Evolutionary conservation across 2,329 filamentous ascomycete genomes (phyloP).

Genomic region (Zasmidium citrigriseum): DNA sequence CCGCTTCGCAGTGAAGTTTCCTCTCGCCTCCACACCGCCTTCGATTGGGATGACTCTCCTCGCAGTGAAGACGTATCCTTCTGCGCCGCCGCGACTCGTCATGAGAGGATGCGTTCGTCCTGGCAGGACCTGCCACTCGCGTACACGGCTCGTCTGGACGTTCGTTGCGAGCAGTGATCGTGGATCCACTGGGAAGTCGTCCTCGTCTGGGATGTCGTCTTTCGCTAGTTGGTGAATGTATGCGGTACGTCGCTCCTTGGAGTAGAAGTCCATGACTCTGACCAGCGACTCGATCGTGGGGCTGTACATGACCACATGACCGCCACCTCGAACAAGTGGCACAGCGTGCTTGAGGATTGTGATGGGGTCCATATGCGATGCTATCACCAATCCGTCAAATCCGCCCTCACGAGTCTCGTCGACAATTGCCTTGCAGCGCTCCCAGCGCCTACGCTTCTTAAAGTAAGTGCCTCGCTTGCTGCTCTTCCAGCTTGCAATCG

Average conservation of each 20-base stretch:
- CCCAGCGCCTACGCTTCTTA: constrained; percentile 85
- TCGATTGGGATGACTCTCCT: constrained; percentile 78
- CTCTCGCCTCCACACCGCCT: constrained; percentile 78
- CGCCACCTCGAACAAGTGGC: constrained; percentile 79
- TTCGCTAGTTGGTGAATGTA: constrained; percentile 57
- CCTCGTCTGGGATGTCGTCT: constrained; percentile 39
- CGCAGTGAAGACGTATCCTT: constrained; percentile 87
- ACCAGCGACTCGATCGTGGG: constrained; percentile 78
- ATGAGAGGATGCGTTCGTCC: constrained; percentile 91
- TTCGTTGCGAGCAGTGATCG: constrained; percentile 76
- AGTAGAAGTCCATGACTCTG: constrained; percentile 79
- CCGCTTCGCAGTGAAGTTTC: constrained; percentile 66
- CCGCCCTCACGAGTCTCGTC: constrained; percentile 72
- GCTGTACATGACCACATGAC: constrained; percentile 82
- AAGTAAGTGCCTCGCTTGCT: constrained; percentile 83
- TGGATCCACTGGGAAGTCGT: constrained; percentile 86
- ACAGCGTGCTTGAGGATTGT: constrained; percentile 74
- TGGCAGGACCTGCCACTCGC: constrained; percentile 87
- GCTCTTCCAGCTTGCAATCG: constrained; percentile 71
- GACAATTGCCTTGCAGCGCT: constrained; percentile 69
- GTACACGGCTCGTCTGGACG: constrained; percentile 77
- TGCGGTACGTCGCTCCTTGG: constrained; percentile 73
- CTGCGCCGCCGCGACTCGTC: constrained; percentile 82
- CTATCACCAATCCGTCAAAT: constrained; percentile 82
- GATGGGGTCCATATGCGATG: constrained; percentile 77